phyloP scores from a whole-genome alignment of 768 basidiomycete genomes.

The Mycena maculata region DNA sequence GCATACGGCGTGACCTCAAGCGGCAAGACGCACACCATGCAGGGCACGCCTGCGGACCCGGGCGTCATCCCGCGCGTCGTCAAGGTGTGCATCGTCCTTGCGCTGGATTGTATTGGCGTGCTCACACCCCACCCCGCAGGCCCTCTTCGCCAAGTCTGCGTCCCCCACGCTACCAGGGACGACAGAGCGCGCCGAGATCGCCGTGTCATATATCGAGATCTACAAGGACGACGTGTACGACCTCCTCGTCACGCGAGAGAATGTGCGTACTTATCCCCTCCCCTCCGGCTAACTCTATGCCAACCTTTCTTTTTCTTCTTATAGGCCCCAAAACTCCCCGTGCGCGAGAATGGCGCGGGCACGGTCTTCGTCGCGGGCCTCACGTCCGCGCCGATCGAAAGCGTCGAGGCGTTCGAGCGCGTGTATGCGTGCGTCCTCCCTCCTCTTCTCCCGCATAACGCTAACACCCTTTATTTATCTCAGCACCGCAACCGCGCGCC shows the following conservation, averaged over 20 bases:
- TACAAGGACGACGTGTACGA: constrained; percentile 94
- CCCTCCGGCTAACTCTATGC: background rate
- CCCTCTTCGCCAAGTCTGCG: constrained; percentile 66
- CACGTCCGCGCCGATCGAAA: constrained; percentile 52
- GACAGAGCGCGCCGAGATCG: constrained; percentile 44
- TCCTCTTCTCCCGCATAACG: background rate
- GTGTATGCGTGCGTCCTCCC: constrained; percentile 56
- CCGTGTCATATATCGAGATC: constrained; percentile 88
- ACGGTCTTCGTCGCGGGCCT: constrained; percentile 68
- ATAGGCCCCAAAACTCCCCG: constrained; percentile 64
- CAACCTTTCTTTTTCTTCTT: too few relatives aligned
- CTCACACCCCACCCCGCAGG: too few relatives aligned
- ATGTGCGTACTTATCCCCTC: constrained; percentile 53
- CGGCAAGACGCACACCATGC: constrained; percentile 95
- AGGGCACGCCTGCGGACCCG: constrained; percentile 76
- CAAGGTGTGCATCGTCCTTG: too few relatives aligned
- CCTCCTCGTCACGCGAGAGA: constrained; percentile 78
- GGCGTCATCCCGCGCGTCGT: constrained; percentile 89
- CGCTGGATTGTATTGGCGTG: too few relatives aligned
- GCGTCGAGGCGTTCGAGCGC: constrained; percentile 57
- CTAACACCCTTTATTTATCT: constrained; percentile 5
- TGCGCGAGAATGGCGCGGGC: constrained; percentile 64
- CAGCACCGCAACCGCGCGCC: constrained; percentile 80
- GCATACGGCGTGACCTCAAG: constrained; percentile 93
- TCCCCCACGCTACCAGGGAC: background rate